Percentiles rank a stretch among this genome's conserved stretches.
Evolutionary conservation across 1,284 basidiomycete species (phyloP).

Genomic region (Ustilago shanxiensis): DNA sequence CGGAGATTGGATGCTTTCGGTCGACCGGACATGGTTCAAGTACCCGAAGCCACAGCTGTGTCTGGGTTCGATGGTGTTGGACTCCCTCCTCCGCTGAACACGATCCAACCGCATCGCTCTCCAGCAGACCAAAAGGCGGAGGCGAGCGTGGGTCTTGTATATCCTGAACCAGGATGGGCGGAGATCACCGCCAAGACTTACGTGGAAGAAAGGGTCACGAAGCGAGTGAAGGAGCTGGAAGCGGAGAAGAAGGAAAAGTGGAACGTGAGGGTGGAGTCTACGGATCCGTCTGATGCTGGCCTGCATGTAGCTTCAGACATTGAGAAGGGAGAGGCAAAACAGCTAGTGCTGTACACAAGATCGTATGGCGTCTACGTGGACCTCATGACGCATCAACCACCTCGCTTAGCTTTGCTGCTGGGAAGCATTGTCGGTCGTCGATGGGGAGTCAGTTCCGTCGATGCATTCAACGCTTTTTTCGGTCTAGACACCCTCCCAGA

Average conservation of each 20-base stretch:
- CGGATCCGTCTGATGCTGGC: slow-evolving; percentile 35
- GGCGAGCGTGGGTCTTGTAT: slow-evolving; percentile 22
- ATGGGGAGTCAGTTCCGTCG: slow-evolving; percentile 70
- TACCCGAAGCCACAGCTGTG: not conserved
- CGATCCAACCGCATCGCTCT: slow-evolving; percentile 43
- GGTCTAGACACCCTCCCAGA: not conserved
- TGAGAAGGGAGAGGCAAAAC: not conserved
- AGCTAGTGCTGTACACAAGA: slow-evolving; percentile 72
- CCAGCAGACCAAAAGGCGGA: not conserved
- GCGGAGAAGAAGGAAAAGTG: slow-evolving; percentile 11
- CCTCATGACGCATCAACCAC: slow-evolving; percentile 73
- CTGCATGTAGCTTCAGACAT: not conserved
- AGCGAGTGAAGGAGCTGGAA: slow-evolving; percentile 20
- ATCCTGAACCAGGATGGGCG: slow-evolving; percentile 28
- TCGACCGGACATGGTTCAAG: slow-evolving; percentile 74
- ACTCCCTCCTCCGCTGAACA: slow-evolving; percentile 44
- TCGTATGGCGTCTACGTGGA: slow-evolving; percentile 75
- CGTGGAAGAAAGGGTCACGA: slow-evolving; percentile 2
- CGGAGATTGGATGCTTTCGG: slow-evolving; percentile 77
- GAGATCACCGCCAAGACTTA: slow-evolving; percentile 27
- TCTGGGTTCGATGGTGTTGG: slow-evolving; percentile 29
- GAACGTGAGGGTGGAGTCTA: slow-evolving; percentile 18
- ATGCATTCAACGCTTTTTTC: slow-evolving; percentile 72
- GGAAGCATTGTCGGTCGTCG: slow-evolving; percentile 54
- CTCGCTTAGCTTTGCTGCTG: slow-evolving; percentile 72